Evolutionary conservation across 2,329 filamentous ascomycete species (phyloP).

Genomic region (Orbilia oligospora): DNA sequence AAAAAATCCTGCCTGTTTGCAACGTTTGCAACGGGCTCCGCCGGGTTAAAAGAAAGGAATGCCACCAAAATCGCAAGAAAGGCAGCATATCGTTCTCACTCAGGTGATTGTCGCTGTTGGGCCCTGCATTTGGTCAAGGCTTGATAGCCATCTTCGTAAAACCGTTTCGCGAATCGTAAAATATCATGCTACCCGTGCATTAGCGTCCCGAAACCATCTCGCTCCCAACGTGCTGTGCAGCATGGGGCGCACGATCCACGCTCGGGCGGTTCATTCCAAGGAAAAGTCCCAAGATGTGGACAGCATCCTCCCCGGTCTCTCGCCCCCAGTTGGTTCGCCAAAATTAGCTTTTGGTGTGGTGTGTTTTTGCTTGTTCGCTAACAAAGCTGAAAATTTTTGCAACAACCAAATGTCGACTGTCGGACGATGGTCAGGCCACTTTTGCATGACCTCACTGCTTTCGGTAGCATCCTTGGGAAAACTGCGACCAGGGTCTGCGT

Average conservation of each 20-base stretch:
- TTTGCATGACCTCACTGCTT: slow-evolving; percentile 57
- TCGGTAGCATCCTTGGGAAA: slow-evolving; percentile 48
- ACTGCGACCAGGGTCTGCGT: slow-evolving; percentile 45
- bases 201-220: slow-evolving; percentile 48
- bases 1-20: slow-evolving; percentile 8
- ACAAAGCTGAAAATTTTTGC: slow-evolving; percentile 39
- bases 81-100: slow-evolving; percentile 27
- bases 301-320: slow-evolving; percentile 24
- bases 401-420: slow-evolving; percentile 34
- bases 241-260: slow-evolving; percentile 27
- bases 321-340: slow-evolving; percentile 33
- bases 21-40: slow-evolving; percentile 23
- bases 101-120: slow-evolving; percentile 55
- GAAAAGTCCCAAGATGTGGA: slow-evolving; percentile 20
- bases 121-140: slow-evolving; percentile 46
- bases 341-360: slow-evolving; percentile 33
- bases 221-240: slow-evolving; percentile 3
- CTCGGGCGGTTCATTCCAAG: slow-evolving; percentile 60
- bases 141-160: slow-evolving; percentile 42
- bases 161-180: slow-evolving; percentile 56
- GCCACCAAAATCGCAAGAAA: slow-evolving; percentile 20
- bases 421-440: slow-evolving; percentile 61
- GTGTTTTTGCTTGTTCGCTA: slow-evolving; percentile 52
- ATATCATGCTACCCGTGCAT: slow-evolving; percentile 61
- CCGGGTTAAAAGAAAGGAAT: slow-evolving; percentile 39